These are phyloP conservation scores for Brassica hybrid DNA, from an alignment of 441 rosid species.

Conservation along the genomic window DNA sequence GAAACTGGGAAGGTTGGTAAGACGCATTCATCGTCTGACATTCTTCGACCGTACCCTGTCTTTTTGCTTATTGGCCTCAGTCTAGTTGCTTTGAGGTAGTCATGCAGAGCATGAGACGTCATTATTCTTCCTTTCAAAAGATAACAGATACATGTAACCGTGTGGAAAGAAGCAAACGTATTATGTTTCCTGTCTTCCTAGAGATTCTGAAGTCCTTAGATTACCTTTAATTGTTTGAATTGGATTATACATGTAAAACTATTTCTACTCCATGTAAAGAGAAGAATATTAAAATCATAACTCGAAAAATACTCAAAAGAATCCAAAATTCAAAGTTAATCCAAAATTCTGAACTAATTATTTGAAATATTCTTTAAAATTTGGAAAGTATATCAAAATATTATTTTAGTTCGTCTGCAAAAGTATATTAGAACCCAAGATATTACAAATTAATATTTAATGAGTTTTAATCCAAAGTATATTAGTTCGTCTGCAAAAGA, in stretches of 20 bases:
- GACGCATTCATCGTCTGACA: background rate
- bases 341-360: no score
- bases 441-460: no score
- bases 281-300: no score
- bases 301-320: no score
- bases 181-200: background rate
- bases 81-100: background rate
- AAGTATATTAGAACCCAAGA: no score
- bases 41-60: conserved; percentile 9
- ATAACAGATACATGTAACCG: background rate
- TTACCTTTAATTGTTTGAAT: background rate
- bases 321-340: no score
- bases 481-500: no score
- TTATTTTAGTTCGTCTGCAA: no score
- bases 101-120: background rate
- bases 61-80: background rate
- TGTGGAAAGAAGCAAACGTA: background rate
- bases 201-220: background rate
- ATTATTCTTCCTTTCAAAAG: background rate
- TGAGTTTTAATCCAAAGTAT: no score
- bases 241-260: background rate
- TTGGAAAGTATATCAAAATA: no score
- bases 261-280: background rate
- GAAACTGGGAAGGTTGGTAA: background rate
- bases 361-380: no score